A percentile compares a stretch with the other conserved stretches of the same genome.
Evolutionary conservation across 2,329 filamentous ascomycete species (phyloP).

Genomic region (Aspergillus sojae): DNA sequence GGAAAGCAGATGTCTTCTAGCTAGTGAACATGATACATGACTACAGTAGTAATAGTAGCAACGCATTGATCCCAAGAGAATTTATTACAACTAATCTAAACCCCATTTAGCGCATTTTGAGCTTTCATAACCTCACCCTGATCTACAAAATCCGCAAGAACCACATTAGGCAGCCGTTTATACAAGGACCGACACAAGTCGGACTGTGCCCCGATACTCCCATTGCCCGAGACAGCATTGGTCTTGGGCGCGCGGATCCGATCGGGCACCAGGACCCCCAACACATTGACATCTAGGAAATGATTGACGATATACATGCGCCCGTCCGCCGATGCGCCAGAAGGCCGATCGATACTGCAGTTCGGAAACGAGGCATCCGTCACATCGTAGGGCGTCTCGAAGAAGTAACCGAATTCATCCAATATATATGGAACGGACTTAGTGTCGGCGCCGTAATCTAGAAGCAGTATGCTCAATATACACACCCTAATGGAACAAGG

Average conservation of each 20-base stretch:
- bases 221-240: slow-evolving; percentile 46
- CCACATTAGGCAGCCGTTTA: slow-evolving; percentile 43
- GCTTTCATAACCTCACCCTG: slow-evolving; percentile 47
- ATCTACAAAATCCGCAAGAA: slow-evolving; percentile 51
- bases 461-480: background rate
- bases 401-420: slow-evolving; percentile 48
- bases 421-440: slow-evolving; percentile 45
- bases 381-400: slow-evolving; percentile 50
- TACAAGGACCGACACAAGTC: slow-evolving; percentile 42
- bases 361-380: slow-evolving; percentile 44
- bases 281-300: slow-evolving; percentile 47
- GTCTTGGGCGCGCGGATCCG: slow-evolving; percentile 41
- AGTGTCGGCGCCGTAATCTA: slow-evolving; percentile 46
- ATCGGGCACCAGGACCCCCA: slow-evolving; percentile 49
- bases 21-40: background rate
- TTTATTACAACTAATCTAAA: slow-evolving; percentile 15
- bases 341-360: slow-evolving; percentile 49
- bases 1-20: background rate
- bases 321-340: slow-evolving; percentile 38
- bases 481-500: background rate
- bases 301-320: slow-evolving; percentile 55
- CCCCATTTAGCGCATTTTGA: slow-evolving; percentile 44
- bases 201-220: slow-evolving; percentile 49
- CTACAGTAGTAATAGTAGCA: background rate
- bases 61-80: background rate